Conservation (phyloP, 257 asterid species). For the Capsicum pubescens region DNA sequence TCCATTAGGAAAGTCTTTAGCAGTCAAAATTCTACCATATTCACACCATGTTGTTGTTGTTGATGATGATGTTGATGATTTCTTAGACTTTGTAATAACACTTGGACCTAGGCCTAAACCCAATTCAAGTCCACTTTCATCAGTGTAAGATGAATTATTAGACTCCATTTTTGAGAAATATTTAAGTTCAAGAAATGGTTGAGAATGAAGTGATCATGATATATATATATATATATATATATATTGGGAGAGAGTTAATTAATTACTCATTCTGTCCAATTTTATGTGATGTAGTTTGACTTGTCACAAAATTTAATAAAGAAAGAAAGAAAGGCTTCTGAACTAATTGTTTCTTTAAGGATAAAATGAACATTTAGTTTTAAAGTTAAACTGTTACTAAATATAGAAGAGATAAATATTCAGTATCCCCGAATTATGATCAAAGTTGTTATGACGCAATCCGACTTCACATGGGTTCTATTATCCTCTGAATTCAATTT, state of each 20-base stretch:
- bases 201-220: background rate
- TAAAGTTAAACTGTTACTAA: no score
- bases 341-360: no score
- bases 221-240: background rate
- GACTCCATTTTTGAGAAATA: slow-evolving; percentile 36
- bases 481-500: no score
- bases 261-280: background rate
- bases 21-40: slow-evolving; percentile 78
- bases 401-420: no score
- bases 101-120: slow-evolving; percentile 60
- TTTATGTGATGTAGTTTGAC: no score
- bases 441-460: no score
- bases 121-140: slow-evolving; percentile 65
- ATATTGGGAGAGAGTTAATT: slow-evolving; percentile 7
- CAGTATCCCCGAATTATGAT: no score
- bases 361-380: no score
- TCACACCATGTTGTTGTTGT: slow-evolving; percentile 46
- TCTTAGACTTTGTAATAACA: slow-evolving; percentile 36
- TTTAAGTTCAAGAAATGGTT: background rate
- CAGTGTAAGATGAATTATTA: slow-evolving; percentile 28
- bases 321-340: no score
- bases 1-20: slow-evolving; percentile 73
- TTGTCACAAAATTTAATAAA: no score
- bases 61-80: slow-evolving; percentile 1
- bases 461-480: no score